Percentiles rank a stretch among this genome's conserved stretches.
phyloP scores from a whole-genome alignment of 2,329 filamentous ascomycete genomes.

The Sporothrix schenckii region DNA sequence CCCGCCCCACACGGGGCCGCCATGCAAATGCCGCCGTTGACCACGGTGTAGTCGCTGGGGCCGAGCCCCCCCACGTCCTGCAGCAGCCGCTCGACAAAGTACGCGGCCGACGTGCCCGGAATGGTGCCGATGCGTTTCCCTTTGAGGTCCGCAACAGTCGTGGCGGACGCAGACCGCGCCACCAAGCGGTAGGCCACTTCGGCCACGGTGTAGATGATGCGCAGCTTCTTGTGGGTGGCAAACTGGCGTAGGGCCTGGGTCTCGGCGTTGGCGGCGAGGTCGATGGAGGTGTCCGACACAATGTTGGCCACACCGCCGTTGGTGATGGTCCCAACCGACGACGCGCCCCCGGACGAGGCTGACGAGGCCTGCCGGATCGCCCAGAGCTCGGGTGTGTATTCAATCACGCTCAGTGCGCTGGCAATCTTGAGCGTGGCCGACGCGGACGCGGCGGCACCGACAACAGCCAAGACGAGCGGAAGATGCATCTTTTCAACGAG shows the following conservation, averaged over 20 bases:
- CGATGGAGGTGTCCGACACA: constrained; percentile 37
- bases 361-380: constrained; percentile 37
- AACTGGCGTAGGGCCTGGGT: constrained; percentile 44
- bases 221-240: constrained; percentile 40
- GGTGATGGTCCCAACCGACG: constrained; percentile 35
- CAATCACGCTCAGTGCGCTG: constrained; percentile 33
- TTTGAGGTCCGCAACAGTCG: constrained; percentile 39
- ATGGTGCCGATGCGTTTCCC: constrained; percentile 44
- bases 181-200: constrained; percentile 45
- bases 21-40: constrained; percentile 40
- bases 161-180: constrained; percentile 39
- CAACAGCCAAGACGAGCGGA: neutral
- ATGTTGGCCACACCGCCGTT: constrained; percentile 44
- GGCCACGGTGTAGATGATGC: constrained; percentile 42
- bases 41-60: constrained; percentile 40
- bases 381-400: constrained; percentile 36
- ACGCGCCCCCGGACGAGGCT: constrained; percentile 34
- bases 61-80: constrained; percentile 39
- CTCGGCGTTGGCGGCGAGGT: constrained; percentile 44
- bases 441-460: neutral
- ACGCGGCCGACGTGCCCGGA: constrained; percentile 42
- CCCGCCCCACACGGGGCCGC: constrained; percentile 40
- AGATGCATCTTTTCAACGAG: constrained; percentile 1
- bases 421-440: constrained; percentile 31
- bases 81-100: constrained; percentile 42